These are phyloP conservation scores for Entrophospora sp. DNA, from an alignment of 192 early-diverging fungal species.

Conservation along the genomic window DNA sequence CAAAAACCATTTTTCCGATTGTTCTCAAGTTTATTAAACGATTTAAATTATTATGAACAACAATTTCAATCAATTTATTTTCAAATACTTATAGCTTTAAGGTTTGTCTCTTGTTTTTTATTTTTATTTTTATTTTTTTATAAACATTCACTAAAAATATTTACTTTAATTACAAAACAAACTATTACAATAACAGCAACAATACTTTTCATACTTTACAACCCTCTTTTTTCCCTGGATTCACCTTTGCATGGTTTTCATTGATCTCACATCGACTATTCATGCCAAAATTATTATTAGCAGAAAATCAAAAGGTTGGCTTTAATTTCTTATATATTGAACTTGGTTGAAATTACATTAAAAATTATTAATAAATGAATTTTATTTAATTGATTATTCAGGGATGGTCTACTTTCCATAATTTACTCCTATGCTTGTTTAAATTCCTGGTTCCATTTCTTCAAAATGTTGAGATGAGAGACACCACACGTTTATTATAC, in stretches of 20 bases:
- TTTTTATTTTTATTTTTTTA: background rate
- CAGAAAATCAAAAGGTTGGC: constrained; percentile 62
- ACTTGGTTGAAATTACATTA: background rate
- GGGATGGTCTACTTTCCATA: constrained; percentile 82
- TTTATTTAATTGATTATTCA: constrained; percentile 17
- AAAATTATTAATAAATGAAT: background rate
- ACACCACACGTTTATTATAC: constrained; percentile 78
- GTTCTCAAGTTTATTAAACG: constrained; percentile 73
- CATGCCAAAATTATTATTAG: constrained; percentile 75
- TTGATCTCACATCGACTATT: constrained; percentile 88
- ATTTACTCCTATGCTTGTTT: constrained; percentile 75
- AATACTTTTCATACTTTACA: constrained; percentile 78
- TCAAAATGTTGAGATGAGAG: constrained; percentile 56
- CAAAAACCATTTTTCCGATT: constrained; percentile 88
- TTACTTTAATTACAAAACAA: background rate
- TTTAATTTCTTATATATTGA: background rate
- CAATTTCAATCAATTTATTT: constrained; percentile 61
- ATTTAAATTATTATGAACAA: constrained; percentile 59
- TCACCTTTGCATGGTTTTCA: constrained; percentile 90
- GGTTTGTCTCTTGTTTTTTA: constrained; percentile 29
- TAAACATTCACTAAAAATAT: background rate
- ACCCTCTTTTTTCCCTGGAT: constrained; percentile 83
- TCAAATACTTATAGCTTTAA: constrained; percentile 61
- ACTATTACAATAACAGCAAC: constrained; percentile 21
- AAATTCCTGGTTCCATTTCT: constrained; percentile 83